phyloP scores from a whole-genome alignment of 257 asterid genomes.

The Sherardia arvensis region DNA sequence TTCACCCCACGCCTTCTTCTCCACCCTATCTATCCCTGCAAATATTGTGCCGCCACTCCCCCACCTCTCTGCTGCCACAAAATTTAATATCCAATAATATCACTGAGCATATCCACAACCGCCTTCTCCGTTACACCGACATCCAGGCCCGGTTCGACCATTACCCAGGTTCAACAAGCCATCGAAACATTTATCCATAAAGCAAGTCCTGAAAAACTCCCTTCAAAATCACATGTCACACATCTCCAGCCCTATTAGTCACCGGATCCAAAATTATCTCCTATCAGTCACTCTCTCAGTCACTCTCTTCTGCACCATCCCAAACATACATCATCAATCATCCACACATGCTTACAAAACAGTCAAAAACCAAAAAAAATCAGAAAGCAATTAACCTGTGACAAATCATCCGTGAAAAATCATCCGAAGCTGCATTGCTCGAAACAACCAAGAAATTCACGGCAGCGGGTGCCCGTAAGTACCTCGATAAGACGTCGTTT shows the following conservation, averaged over 20 bases:
- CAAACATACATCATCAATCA: too few relatives aligned
- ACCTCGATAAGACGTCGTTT: constrained; percentile 47
- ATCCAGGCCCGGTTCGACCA: too few relatives aligned
- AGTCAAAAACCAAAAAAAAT: neutral
- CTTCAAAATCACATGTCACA: constrained; percentile 82
- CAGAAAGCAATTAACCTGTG: constrained; percentile 32
- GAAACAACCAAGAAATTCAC: constrained; percentile 66
- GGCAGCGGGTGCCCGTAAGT: constrained; percentile 67
- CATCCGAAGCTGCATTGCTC: constrained; percentile 64
- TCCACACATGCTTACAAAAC: neutral
- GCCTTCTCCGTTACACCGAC: too few relatives aligned
- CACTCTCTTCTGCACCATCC: constrained; percentile 60
- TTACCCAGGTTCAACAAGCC: too few relatives aligned
- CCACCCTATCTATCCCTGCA: too few relatives aligned
- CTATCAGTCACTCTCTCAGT: constrained; percentile 60
- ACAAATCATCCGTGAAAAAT: constrained; percentile 58
- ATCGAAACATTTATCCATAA: constrained; percentile 67
- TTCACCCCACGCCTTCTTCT: too few relatives aligned
- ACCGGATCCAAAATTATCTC: too few relatives aligned
- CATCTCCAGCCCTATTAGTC: constrained; percentile 87
- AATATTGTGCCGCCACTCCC: too few relatives aligned
- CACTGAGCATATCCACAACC: too few relatives aligned
- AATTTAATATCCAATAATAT: too few relatives aligned
- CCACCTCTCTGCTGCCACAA: too few relatives aligned
- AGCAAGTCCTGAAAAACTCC: constrained; percentile 71